Conservation (phyloP, 129 eudicot genomes). For the Tanacetum coccineum region DNA sequence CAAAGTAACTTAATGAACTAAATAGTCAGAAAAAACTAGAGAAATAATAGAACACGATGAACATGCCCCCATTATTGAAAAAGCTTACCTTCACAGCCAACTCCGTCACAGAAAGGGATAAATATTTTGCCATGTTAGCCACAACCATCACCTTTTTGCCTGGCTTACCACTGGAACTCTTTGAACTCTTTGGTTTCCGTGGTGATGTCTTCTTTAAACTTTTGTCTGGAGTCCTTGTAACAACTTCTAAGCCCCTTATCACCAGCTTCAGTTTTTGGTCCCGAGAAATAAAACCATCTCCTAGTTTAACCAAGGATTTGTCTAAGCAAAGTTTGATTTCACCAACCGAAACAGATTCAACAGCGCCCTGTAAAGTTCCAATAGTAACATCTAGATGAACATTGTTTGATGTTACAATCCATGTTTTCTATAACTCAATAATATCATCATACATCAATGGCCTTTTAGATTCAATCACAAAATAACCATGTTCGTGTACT, state of each 20-base stretch:
- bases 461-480: neutral
- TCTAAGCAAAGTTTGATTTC: constrained; percentile 83
- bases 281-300: constrained; percentile 63
- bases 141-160: constrained; percentile 78
- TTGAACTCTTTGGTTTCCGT: constrained; percentile 42
- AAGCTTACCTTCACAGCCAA: constrained; percentile 62
- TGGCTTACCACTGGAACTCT: constrained; percentile 31
- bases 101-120: constrained; percentile 64
- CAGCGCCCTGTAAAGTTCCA: constrained; percentile 62
- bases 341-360: constrained; percentile 81
- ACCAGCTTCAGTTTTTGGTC: constrained; percentile 74
- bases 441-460: constrained; percentile 8
- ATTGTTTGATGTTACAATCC: constrained; percentile 12
- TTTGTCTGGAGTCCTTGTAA: constrained; percentile 58
- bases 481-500: neutral
- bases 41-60: neutral
- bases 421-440: constrained; percentile 8
- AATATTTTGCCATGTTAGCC: constrained; percentile 75
- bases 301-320: constrained; percentile 72
- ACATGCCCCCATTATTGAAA: neutral
- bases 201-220: constrained; percentile 37
- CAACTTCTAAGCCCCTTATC: constrained; percentile 71
- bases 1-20: neutral
- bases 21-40: neutral
- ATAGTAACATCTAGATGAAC: constrained; percentile 29